phyloP scores from a whole-genome alignment of 148 eudicot species.

The Euryodendron excelsum region DNA sequence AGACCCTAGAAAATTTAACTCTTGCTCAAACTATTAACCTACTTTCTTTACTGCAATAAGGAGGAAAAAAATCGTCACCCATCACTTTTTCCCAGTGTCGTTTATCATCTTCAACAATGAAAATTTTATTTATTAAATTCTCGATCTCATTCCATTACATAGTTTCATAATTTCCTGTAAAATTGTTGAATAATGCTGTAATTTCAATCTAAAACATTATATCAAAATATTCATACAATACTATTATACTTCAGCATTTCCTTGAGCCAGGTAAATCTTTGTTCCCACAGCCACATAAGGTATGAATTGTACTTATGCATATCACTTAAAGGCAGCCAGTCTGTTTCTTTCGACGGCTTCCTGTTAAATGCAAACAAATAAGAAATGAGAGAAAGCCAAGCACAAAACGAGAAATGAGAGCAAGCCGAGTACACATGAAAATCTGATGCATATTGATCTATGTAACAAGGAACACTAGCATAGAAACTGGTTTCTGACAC shows the following conservation, averaged over 20 bases:
- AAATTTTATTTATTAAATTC: neutral
- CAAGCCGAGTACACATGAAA: neutral
- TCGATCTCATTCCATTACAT: neutral
- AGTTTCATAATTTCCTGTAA: neutral
- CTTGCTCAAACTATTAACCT: no score
- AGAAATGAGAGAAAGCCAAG: slow-evolving; percentile 2
- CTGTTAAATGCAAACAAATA: slow-evolving; percentile 12
- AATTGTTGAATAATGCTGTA: neutral
- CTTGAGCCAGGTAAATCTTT: neutral
- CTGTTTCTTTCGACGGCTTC: slow-evolving; percentile 20
- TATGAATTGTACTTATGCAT: neutral
- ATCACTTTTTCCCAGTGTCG: no score
- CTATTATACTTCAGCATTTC: neutral
- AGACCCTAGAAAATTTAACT: no score
- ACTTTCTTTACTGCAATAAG: no score
- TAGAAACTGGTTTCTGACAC: no score
- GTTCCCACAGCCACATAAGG: neutral
- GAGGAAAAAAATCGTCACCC: no score
- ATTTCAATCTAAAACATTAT: neutral
- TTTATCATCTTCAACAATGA: neutral
- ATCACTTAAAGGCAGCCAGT: neutral
- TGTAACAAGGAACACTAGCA: neutral
- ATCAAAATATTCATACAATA: neutral
- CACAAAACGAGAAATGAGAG: neutral
- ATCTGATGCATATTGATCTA: neutral